Evolutionary conservation across 2,329 filamentous ascomycete genomes (phyloP).

Genomic region (Didymella pinodella): DNA sequence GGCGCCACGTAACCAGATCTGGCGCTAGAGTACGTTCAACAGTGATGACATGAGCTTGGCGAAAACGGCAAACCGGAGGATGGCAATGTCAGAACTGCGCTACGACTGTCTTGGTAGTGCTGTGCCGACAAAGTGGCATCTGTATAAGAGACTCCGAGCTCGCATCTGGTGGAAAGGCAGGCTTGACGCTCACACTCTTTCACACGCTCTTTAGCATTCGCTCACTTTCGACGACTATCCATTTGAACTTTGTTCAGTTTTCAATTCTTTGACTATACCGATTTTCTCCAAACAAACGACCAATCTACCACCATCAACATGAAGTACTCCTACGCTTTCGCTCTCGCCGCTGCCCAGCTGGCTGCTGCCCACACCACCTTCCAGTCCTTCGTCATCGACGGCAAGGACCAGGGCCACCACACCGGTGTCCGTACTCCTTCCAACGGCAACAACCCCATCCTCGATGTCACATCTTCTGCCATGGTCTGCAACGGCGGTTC

Average conservation of each 20-base stretch:
- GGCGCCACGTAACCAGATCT: slow-evolving; percentile 23
- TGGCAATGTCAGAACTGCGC: slow-evolving; percentile 26
- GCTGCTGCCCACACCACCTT: slow-evolving; percentile 50
- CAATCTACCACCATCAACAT: slow-evolving; percentile 40
- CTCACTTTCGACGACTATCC: slow-evolving; percentile 38
- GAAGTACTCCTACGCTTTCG: slow-evolving; percentile 44
- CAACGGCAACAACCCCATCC: slow-evolving; percentile 50
- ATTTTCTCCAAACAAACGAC: slow-evolving; percentile 25
- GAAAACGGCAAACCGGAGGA: slow-evolving; percentile 24
- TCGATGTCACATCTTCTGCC: slow-evolving; percentile 45
- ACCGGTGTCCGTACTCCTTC: slow-evolving; percentile 56
- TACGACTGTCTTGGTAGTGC: slow-evolving; percentile 25
- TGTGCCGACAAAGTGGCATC: slow-evolving; percentile 27
- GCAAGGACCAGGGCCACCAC: slow-evolving; percentile 45
- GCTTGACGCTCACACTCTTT: slow-evolving; percentile 47
- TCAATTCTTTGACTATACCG: slow-evolving; percentile 35
- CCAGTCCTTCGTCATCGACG: slow-evolving; percentile 54
- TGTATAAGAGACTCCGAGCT: slow-evolving; percentile 36
- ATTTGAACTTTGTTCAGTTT: slow-evolving; percentile 36
- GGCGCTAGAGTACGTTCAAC: slow-evolving; percentile 30
- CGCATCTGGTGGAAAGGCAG: slow-evolving; percentile 30
- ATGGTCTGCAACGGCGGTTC: slow-evolving; percentile 50
- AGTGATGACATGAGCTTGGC: slow-evolving; percentile 41
- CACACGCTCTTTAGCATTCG: slow-evolving; percentile 42
- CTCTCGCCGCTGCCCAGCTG: slow-evolving; percentile 46